Percentiles rank a stretch among this genome's conserved stretches.
Conservation (phyloP, 257 asterid genomes). For the Petunia axillaris region DNA sequence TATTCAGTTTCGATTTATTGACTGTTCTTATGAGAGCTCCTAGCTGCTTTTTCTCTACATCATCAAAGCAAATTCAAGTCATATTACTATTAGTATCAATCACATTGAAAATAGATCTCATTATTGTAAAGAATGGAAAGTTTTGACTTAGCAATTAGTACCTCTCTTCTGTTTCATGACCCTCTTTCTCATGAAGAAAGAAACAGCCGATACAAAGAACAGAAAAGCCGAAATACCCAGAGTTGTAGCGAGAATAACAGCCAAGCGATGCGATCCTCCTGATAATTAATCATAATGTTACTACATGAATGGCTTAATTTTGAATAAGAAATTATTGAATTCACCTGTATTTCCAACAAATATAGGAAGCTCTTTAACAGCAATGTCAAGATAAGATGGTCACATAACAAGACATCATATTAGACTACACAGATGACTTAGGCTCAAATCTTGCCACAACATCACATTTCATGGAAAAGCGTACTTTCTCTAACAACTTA, state of each 20-base stretch:
- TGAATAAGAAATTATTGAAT: neutral
- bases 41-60: conserved; percentile 59
- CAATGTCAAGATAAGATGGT: neutral
- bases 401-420: neutral
- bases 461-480: neutral
- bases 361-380: neutral
- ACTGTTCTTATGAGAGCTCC: conserved; percentile 50
- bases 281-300: neutral
- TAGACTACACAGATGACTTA: neutral
- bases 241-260: conserved; percentile 50
- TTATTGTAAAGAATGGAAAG: neutral
- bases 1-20: conserved; percentile 58
- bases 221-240: conserved; percentile 46
- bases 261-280: conserved; percentile 53
- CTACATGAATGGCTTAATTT: neutral
- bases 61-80: conserved; percentile 10
- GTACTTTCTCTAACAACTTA: neutral
- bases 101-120: neutral
- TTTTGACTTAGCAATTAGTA: conserved; percentile 27
- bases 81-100: neutral
- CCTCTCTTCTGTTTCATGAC: conserved; percentile 46
- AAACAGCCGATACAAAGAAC: conserved; percentile 40
- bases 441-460: neutral
- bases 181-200: conserved; percentile 45
- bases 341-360: neutral